Evolutionary conservation across 768 basidiomycete species (phyloP).

Genomic region (Termitomyces sp.): DNA sequence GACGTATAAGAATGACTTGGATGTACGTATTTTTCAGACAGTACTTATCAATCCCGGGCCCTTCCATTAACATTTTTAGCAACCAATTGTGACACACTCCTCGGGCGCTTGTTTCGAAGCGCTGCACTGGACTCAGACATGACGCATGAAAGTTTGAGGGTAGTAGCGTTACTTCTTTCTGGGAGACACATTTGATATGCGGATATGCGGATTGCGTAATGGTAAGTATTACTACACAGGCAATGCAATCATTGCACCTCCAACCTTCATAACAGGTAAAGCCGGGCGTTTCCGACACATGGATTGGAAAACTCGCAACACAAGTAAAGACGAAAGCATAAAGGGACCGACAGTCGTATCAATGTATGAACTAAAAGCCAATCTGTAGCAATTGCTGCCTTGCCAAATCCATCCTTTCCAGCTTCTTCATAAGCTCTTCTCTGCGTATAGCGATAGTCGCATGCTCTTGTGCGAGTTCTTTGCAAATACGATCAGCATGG

Average conservation of each 20-base stretch:
- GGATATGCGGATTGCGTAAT: too few species aligned
- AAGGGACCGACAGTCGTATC: too few species aligned
- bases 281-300: too few species aligned
- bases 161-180: too few species aligned
- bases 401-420: conserved; percentile 10
- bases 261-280: too few species aligned
- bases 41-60: background rate
- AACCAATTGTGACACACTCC: background rate
- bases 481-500: conserved; percentile 41
- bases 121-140: background rate
- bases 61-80: background rate
- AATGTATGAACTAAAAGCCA: background rate
- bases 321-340: background rate
- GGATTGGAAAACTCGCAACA: too few species aligned
- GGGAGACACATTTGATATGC: too few species aligned
- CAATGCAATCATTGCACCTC: too few species aligned
- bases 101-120: background rate
- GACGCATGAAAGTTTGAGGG: too few species aligned
- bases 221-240: too few species aligned
- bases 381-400: conserved; percentile 18
- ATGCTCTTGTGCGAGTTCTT: conserved; percentile 36
- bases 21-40: background rate
- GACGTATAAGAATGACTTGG: background rate
- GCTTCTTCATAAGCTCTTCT: conserved; percentile 8
- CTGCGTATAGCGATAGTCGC: conserved; percentile 6